Evolutionary conservation across 257 asterid species (phyloP).

Genomic region (Haberlea rhodopensis): DNA sequence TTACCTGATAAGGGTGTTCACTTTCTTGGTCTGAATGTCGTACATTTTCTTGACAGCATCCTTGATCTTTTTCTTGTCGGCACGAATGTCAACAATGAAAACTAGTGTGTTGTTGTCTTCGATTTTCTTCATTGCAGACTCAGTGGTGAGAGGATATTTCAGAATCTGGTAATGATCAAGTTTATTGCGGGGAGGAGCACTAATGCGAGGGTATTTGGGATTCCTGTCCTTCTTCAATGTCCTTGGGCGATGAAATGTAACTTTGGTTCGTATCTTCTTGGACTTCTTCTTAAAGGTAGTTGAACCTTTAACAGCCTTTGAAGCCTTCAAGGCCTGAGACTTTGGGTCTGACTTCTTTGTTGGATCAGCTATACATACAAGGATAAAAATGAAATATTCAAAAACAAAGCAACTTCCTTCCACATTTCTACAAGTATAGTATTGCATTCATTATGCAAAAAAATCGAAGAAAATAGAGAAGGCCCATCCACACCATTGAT

Average conservation of each 20-base stretch:
- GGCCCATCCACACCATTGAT: too few species aligned
- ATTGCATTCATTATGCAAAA: too few species aligned
- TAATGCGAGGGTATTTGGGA: slow-evolving; percentile 53
- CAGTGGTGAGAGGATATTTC: slow-evolving; percentile 48
- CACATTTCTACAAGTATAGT: too few species aligned
- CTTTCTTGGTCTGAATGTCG: slow-evolving; percentile 48
- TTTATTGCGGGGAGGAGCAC: slow-evolving; percentile 51
- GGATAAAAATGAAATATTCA: too few species aligned
- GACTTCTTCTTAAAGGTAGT: slow-evolving; percentile 44
- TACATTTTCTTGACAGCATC: slow-evolving; percentile 55
- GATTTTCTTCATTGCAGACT: slow-evolving; percentile 55
- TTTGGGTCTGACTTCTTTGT: slow-evolving; percentile 45
- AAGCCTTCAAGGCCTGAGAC: slow-evolving; percentile 52
- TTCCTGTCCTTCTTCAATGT: slow-evolving; percentile 49
- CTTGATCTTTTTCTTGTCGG: slow-evolving; percentile 53
- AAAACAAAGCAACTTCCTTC: too few species aligned
- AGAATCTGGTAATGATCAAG: slow-evolving; percentile 48
- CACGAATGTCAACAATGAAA: slow-evolving; percentile 50
- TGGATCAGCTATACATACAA: slow-evolving; percentile 37
- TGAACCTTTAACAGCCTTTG: slow-evolving; percentile 44
- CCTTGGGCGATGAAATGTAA: slow-evolving; percentile 48
- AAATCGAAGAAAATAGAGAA: too few species aligned
- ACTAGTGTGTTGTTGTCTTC: slow-evolving; percentile 56
- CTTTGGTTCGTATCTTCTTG: slow-evolving; percentile 47
- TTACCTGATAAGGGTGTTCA: slow-evolving; percentile 56